Evolutionary conservation across 805 yeast species (phyloP), one percentile per base, ranked within the genome.

Genomic region (Wickerhamomyces subpelliculosus): DNA sequence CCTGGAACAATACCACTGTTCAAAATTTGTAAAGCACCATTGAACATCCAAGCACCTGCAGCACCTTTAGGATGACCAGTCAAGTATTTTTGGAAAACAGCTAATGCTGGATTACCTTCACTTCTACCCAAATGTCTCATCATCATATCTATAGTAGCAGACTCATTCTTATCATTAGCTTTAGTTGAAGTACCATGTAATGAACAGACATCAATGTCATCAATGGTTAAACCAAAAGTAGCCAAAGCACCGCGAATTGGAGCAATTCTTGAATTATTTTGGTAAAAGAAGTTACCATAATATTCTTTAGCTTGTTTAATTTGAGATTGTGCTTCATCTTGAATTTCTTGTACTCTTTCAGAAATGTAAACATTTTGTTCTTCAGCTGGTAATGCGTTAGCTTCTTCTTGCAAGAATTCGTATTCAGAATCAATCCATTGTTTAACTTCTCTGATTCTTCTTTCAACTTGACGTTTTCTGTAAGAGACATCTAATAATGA

Each of bases 51-150:
- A 42, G 99, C 97, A 75, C 97, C 99, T 41, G 99, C 99, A 55
- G 98, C 98, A 78, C 99, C 99, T 84, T 93, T 93, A 56, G 98
- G 98, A 73, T 93, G 99, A 69, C 99, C 99, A 55, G 99, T 93
- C 60, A 93, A 78, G 79, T 76, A 93, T 69, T 93, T 93, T 70
- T 93, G 99, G 95, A 94, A 90, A 39, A 93, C 94, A 77, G 97
- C 97, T 52, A 83, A 73, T 35, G 94, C 89, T 46, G 98, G 95
- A 70, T 93, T 94, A 70, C 99, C 99, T 70, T 85, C 88, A 40
- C 95, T 70, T 70, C 99, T 83, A 52, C 97, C 98, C 60, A 93
- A 73, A 61, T 93, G 98, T 58, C 73, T 68, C 80, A 94, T 84
- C 97, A 94, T 93, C 54, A 73, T 68, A 64, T 93, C 82, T 62